Percentiles rank a stretch among this genome's conserved stretches.
phyloP scores from a whole-genome alignment of 768 basidiomycete genomes.

The Suillus hirtellus region DNA sequence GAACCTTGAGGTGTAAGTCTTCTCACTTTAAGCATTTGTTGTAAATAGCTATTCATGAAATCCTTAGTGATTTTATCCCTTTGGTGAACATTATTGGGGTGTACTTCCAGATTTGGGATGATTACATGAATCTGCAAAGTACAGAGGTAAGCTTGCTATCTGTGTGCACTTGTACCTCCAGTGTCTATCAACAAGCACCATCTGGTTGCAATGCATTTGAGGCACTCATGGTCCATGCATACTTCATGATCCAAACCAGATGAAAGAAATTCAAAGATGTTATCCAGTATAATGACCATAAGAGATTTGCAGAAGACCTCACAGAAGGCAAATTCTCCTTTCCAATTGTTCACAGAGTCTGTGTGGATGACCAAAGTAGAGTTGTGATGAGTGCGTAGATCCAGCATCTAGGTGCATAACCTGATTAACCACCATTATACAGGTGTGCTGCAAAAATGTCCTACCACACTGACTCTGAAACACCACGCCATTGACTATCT shows the following conservation, averaged over 20 bases:
- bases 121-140: slow-evolving; percentile 93
- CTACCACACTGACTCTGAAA: slow-evolving; percentile 82
- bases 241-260: neutral
- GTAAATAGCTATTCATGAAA: neutral
- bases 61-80: slow-evolving; percentile 79
- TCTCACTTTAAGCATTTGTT: neutral
- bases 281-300: slow-evolving; percentile 60
- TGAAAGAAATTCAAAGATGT: slow-evolving; percentile 17
- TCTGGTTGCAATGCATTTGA: too few relatives aligned
- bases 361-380: slow-evolving; percentile 73
- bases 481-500: slow-evolving; percentile 80
- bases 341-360: slow-evolving; percentile 76
- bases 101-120: slow-evolving; percentile 97
- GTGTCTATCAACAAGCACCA: slow-evolving; percentile 48
- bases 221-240: slow-evolving; percentile 52
- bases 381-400: slow-evolving; percentile 74
- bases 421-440: neutral
- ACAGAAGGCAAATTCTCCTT: slow-evolving; percentile 84
- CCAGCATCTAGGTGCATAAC: neutral
- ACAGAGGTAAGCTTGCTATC: slow-evolving; percentile 56
- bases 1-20: slow-evolving; percentile 56
- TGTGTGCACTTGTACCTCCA: neutral
- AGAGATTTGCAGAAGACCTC: slow-evolving; percentile 71
- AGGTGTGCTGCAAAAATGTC: slow-evolving; percentile 94
- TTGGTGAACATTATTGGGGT: slow-evolving; percentile 92